Base-by-base conservation (phyloP, 495 filamentous ascomycete species). In the Xylaria longipes region DNA sequence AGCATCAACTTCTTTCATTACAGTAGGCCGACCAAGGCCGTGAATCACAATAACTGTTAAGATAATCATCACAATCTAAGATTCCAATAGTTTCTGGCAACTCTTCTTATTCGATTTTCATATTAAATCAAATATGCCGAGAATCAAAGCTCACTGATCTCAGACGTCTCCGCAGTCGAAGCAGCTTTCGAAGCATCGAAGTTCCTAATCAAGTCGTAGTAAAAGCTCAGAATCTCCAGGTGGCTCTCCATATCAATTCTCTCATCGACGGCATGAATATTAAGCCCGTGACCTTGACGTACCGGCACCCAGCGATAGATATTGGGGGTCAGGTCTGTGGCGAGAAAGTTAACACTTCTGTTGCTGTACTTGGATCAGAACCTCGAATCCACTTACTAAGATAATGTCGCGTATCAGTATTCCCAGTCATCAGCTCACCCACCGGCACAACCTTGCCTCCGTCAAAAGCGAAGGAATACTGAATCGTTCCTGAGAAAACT, bases 351-450 rank as follows among this genome's bases (percentile, higher is more conserved):
- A 64, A 85, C 87, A 77, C 84, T 0, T 85, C 33, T 22, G 8
- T n/a, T 50, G n/a, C 8, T 29, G 22, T 87, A 70, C 87, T 29
- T 71, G 9, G 31, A 45, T 60, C 68, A 71, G 33, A 41, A 52
- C n/a, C n/a, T 25, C 35, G 15, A 45, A 81, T 73, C 82, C 83
- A 58, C 89, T 85, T 45, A 84, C 80, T 60, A 83, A 85, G 60
- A 87, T 75, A 65, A 70, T 75, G 79, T 50, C 76, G 75, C 14
- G 90, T 92, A 74, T 92, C 90, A 0, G 90, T 92, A 70, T 91
- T 92, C 1, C 89, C 90, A 0, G 89, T 91, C 89, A 91, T 92
- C 72, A 91, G 81, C 71, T 90, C 89, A 1, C 89, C 88, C 3
- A 85, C 83, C 1, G 90, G 88, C 33, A 91, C 81, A 15, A 91